These are phyloP conservation scores for Ustilago esculenta DNA, from an alignment of 1,284 basidiomycete species.

Conservation along the genomic window DNA sequence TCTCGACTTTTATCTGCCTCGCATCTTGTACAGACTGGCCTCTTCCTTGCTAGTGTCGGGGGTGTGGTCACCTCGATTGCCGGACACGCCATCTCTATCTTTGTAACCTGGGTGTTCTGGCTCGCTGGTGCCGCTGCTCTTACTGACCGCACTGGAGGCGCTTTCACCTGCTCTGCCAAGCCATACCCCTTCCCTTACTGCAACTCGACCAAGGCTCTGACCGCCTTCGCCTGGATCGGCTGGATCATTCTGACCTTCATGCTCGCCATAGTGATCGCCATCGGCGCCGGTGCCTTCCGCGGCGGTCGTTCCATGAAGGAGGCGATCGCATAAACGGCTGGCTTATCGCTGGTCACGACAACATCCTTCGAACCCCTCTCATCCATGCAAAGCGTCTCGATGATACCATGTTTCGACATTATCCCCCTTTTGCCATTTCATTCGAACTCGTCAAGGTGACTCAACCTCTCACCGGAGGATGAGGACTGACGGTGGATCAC, in stretches of 20 bases:
- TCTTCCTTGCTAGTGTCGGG: conserved; percentile 63
- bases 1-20: not conserved
- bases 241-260: conserved; percentile 59
- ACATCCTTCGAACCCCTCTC: not conserved
- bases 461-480: too few relatives aligned
- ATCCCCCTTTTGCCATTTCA: not conserved
- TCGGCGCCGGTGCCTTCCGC: conserved; percentile 63
- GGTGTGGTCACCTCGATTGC: conserved; percentile 65
- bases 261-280: conserved; percentile 55
- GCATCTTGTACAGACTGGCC: conserved; percentile 36
- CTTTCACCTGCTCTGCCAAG: conserved; percentile 30
- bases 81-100: conserved; percentile 58
- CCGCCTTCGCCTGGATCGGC: conserved; percentile 65
- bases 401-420: conserved; percentile 26
- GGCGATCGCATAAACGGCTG: conserved; percentile 44
- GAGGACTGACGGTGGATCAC: too few relatives aligned
- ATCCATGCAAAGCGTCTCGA: conserved; percentile 9
- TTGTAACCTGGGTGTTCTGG: conserved; percentile 64
- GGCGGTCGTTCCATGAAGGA: conserved; percentile 65
- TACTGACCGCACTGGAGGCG: conserved; percentile 50
- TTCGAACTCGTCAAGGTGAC: conserved; percentile 9
- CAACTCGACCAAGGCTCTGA: conserved; percentile 59
- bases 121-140: conserved; percentile 61
- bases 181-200: conserved; percentile 52
- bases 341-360: not conserved